Base-by-base conservation (phyloP, 2,329 filamentous ascomycete species). In the Fusarium begoniae region DNA sequence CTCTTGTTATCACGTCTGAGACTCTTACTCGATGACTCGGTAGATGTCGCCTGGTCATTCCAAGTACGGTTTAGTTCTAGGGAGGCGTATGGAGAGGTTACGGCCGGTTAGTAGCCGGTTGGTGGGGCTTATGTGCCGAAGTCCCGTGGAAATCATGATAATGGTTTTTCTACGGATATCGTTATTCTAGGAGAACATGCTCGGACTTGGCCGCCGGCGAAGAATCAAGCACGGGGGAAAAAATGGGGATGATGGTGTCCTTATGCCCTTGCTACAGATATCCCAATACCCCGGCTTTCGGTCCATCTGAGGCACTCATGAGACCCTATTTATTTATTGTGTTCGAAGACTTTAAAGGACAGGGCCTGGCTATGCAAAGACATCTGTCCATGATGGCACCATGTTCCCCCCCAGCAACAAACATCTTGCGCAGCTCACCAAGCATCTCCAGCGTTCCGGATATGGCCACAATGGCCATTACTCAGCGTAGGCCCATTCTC, bases 21-120 rank as follows among this genome's bases (percentile, higher is more conserved):
- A 43, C 26, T 57, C n/a, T 18, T 28, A 58, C 38, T 58, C 30
- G 50, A 58, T 18, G 32, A 24, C 6, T 43, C 35, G 35, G 45
- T 53, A 60, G 17, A n/a, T 13, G 63, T 68, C 65, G 65, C 65
- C 63, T 60, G 45, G 47, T 58, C 65, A 26, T 68, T 68, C 63
- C 54, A 67, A 68, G 17, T 20, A 5, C 4, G 53, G 65, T 26
- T 37, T 68, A 60, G 65, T 43, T 12, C 17, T 2, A 17, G 4
- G 26, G 35, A 24, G 5, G 26, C 8, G 30, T 22, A 59, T 40
- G 28, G 35, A 20, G 20, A 18, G 47, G 44, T 26, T 40, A 53
- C 2, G 45, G 24, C 65, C 65, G 63, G 63, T 41, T 61, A 47
- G 63, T 67, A 53, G n/a, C 65, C 63, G 63, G 45, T 8, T 37